These are phyloP conservation scores for Colletotrichum siamense DNA, from an alignment of 2,329 filamentous ascomycete genomes.

Conservation along the genomic window DNA sequence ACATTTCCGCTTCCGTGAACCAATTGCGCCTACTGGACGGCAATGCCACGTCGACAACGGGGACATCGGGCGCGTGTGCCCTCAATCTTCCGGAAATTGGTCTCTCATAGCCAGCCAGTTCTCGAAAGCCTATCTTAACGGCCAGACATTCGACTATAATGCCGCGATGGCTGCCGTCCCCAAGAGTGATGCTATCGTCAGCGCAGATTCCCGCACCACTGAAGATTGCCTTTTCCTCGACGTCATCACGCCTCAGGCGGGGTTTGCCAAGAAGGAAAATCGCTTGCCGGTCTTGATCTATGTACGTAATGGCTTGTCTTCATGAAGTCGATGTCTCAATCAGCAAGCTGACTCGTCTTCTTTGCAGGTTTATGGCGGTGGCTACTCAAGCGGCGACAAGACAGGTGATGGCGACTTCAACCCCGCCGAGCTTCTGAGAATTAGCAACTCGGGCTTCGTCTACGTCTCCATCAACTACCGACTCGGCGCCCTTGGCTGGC, in stretches of 20 bases:
- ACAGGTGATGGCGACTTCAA: neutral
- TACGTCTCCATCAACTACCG: neutral
- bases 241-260: neutral
- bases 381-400: neutral
- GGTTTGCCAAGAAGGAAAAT: neutral
- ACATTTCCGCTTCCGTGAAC: constrained; percentile 40
- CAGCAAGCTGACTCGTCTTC: neutral
- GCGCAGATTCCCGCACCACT: neutral
- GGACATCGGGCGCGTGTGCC: neutral
- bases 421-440: neutral
- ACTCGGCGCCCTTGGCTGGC: neutral
- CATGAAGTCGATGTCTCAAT: no score
- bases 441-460: neutral
- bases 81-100: neutral
- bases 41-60: constrained; percentile 35
- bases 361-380: constrained; percentile 14
- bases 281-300: neutral
- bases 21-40: constrained; percentile 27
- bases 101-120: neutral
- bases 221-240: neutral
- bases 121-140: neutral
- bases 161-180: neutral
- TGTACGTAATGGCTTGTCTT: neutral
- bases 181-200: constrained; percentile 22
- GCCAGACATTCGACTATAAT: neutral